phyloP scores from a whole-genome alignment of 768 basidiomycete genomes.

The Mycena belliarum region DNA sequence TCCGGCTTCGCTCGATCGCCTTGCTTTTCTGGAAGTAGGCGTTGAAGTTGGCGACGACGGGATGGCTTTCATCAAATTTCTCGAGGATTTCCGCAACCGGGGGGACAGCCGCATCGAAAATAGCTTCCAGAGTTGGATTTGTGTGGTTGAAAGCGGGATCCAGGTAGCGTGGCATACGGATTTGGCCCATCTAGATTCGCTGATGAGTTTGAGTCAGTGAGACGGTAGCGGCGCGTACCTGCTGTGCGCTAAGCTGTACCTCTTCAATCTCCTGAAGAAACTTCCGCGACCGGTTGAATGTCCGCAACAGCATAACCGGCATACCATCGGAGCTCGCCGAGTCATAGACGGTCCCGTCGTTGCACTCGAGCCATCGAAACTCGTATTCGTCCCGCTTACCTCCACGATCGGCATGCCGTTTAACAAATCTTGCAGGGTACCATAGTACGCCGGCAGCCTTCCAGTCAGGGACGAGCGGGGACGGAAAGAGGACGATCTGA shows the following conservation, averaged over 20 bases:
- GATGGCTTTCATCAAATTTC: neutral
- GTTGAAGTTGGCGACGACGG: neutral
- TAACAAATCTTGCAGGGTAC: neutral
- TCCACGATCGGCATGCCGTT: neutral
- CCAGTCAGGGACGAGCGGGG: neutral
- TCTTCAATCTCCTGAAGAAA: neutral
- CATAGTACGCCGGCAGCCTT: neutral
- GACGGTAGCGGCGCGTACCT: neutral
- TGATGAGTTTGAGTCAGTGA: too few species aligned
- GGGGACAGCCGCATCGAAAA: neutral
- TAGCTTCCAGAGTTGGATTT: neutral
- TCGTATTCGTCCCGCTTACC: neutral
- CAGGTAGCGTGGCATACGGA: constrained; percentile 2
- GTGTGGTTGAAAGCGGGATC: neutral
- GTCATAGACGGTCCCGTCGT: neutral
- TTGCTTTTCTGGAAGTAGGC: neutral
- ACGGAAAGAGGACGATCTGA: neutral
- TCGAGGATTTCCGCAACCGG: neutral
- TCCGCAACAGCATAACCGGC: neutral
- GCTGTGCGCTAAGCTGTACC: neutral
- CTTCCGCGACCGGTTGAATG: neutral
- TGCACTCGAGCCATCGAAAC: neutral
- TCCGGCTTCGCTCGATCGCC: neutral
- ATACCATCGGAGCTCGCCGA: neutral
- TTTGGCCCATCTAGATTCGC: neutral